A percentile compares a stretch with the other conserved stretches of the same genome.
Evolutionary conservation across 345 rosid species (phyloP).

Genomic region (Eucalyptus pauciflora): DNA sequence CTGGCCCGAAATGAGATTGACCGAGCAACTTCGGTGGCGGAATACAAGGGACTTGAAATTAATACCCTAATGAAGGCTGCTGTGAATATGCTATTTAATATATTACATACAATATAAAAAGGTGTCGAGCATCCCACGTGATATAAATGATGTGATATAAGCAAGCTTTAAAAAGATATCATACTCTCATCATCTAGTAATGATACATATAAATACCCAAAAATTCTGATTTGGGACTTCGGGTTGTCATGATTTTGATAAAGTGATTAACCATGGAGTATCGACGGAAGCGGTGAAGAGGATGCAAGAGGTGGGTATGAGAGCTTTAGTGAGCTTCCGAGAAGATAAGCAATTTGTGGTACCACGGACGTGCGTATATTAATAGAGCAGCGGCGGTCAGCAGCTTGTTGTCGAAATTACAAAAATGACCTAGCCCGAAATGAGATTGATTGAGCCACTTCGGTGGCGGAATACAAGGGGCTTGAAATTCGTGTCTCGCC

Average conservation of each 20-base stretch:
- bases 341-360: not conserved
- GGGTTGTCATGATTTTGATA: not conserved
- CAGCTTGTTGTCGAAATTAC: not conserved
- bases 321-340: not conserved
- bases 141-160: not conserved
- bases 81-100: not conserved
- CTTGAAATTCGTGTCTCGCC: not conserved
- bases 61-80: not conserved
- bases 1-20: not conserved
- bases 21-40: not conserved
- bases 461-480: not conserved
- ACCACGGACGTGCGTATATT: not conserved
- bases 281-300: not conserved
- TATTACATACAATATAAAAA: not conserved
- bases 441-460: not conserved
- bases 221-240: not conserved
- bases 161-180: not conserved
- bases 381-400: not conserved
- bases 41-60: too few relatives aligned
- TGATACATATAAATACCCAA: not conserved
- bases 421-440: not conserved
- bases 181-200: not conserved
- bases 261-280: not conserved
- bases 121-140: not conserved
- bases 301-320: accelerated